These are phyloP conservation scores for Lecanicillium sp. DNA, from an alignment of 2,329 filamentous ascomycete genomes.

Conservation along the genomic window DNA sequence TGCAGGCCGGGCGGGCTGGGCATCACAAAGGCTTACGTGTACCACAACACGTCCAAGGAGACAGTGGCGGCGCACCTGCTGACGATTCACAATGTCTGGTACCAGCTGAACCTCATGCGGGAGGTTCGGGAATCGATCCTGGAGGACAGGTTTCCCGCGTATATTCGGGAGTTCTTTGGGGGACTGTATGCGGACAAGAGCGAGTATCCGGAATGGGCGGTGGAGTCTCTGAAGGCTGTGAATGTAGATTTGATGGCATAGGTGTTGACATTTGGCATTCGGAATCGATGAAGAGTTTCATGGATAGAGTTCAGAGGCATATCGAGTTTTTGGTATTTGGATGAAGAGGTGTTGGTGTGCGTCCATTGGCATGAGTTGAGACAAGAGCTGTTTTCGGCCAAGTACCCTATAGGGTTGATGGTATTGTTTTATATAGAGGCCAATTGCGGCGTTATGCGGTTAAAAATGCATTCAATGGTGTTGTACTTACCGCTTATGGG, in stretches of 20 bases:
- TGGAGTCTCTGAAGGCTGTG: constrained; percentile 71
- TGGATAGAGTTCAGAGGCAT: neutral
- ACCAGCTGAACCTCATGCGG: constrained; percentile 79
- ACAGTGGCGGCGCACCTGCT: constrained; percentile 80
- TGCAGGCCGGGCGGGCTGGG: constrained; percentile 70
- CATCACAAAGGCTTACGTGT: constrained; percentile 81
- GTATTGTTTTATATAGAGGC: too few species aligned
- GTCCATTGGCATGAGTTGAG: too few species aligned
- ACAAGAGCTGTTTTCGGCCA: too few species aligned
- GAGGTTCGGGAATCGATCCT: constrained; percentile 70
- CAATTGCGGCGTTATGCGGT: too few species aligned
- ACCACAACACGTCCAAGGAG: constrained; percentile 90
- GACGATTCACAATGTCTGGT: constrained; percentile 94
- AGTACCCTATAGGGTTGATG: constrained; percentile 7
- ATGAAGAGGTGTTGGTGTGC: too few species aligned
- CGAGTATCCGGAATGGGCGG: constrained; percentile 78
- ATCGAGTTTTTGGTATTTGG: too few species aligned
- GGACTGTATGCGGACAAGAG: constrained; percentile 57
- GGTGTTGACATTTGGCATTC: neutral
- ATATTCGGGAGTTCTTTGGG: constrained; percentile 71
- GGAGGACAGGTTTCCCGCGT: constrained; percentile 72
- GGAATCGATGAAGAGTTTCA: neutral
- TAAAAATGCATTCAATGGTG: too few species aligned
- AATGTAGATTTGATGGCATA: constrained; percentile 55
- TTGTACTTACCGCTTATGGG: too few species aligned